These are phyloP conservation scores for Plasmodium ovale DNA, from an alignment of 169 alveolate genomes.

Conservation along the genomic window DNA sequence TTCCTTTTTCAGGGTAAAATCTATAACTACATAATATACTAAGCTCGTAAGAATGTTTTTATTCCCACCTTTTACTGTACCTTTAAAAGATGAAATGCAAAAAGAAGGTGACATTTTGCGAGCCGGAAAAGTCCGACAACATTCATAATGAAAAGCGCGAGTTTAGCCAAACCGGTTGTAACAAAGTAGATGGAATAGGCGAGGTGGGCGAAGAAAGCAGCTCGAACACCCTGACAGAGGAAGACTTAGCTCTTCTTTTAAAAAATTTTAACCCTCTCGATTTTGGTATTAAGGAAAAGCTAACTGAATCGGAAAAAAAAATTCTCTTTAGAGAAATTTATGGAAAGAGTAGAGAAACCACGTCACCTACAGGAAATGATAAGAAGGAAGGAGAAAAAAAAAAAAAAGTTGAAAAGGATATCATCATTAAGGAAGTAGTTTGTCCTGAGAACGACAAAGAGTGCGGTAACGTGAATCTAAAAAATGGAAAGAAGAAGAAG, in stretches of 20 bases:
- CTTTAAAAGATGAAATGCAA: no score
- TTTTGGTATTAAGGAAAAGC: conserved; percentile 74
- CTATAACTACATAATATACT: no score
- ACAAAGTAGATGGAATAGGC: background rate
- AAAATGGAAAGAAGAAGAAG: background rate
- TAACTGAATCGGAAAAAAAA: conserved; percentile 75
- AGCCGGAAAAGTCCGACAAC: conserved; percentile 7
- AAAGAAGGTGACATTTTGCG: conserved; percentile 49
- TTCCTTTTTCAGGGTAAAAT: no score
- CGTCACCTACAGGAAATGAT: background rate
- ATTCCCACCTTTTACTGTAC: no score
- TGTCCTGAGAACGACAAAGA: background rate
- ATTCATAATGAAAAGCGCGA: conserved; percentile 48
- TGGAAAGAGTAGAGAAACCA: background rate
- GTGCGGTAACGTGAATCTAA: background rate
- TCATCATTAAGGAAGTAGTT: background rate
- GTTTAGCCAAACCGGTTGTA: conserved; percentile 13
- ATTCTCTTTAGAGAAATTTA: conserved; percentile 49
- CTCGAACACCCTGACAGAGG: background rate
- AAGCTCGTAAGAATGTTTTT: no score
- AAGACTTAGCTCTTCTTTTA: conserved; percentile 25
- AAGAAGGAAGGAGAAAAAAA: background rate
- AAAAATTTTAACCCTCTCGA: conserved; percentile 55
- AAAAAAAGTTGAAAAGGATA: background rate
- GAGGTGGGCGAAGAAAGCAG: background rate